Evolutionary conservation across 176 grass and related monocot genomes (phyloP).

Genomic region (Saccharum officinarum): DNA sequence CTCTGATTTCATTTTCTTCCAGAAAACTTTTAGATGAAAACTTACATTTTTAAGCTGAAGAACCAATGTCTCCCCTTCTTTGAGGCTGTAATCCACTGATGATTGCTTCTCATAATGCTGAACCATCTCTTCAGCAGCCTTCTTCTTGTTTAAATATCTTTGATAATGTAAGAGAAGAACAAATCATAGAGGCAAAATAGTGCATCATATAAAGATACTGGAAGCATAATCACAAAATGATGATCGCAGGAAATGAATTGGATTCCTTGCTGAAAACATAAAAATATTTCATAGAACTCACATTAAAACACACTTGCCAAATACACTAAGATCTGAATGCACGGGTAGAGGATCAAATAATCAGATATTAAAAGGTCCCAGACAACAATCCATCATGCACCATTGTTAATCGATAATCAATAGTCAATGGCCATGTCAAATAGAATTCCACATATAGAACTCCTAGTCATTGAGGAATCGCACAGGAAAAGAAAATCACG

Average conservation of each 20-base stretch:
- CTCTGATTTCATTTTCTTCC: slow-evolving; percentile 6
- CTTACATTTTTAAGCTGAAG: slow-evolving; percentile 96
- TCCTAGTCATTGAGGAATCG: not conserved
- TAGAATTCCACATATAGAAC: not conserved
- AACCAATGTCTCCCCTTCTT: slow-evolving; percentile 99
- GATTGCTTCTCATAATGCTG: slow-evolving; percentile 88
- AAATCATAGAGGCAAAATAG: slow-evolving; percentile 9
- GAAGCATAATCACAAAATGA: not conserved
- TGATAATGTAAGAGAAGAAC: slow-evolving; percentile 51
- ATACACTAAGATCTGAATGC: slow-evolving; percentile 7
- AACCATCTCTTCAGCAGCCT: slow-evolving; percentile 97
- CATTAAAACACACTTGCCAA: not conserved
- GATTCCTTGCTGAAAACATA: not conserved
- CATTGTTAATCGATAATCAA: not conserved
- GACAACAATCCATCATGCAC: not conserved
- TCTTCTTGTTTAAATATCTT: slow-evolving; percentile 99
- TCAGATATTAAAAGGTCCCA: not conserved
- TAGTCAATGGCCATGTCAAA: not conserved
- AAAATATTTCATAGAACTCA: not conserved
- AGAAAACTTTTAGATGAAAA: not conserved
- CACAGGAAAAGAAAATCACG: not conserved
- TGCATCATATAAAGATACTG: not conserved
- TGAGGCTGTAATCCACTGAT: slow-evolving; percentile 95
- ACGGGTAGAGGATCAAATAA: not conserved
- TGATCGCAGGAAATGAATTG: not conserved